These are phyloP conservation scores for Flueggea neowawraea DNA, from an alignment of 441 rosid species.

Conservation along the genomic window DNA sequence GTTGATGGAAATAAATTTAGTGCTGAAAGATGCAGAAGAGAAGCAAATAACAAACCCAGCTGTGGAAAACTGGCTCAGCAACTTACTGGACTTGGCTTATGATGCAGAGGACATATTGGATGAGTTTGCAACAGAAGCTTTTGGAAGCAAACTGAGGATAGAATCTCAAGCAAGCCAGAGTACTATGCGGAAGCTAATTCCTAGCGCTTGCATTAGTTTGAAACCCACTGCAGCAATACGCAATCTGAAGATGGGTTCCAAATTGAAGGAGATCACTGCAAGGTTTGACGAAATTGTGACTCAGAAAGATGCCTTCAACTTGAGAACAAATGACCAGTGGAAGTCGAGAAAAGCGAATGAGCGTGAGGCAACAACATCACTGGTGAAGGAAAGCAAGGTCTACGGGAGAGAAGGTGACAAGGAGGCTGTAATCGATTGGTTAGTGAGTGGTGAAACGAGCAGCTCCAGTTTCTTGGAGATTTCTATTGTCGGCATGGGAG, in stretches of 20 bases:
- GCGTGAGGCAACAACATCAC: background rate
- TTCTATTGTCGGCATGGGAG: no score
- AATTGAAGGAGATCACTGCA: background rate
- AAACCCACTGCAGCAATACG: no score
- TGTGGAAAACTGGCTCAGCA: no score
- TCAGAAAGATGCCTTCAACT: background rate
- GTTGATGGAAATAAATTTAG: no score
- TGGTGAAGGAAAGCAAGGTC: constrained; percentile 6
- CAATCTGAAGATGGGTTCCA: background rate
- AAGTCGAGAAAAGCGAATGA: background rate
- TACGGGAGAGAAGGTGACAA: constrained; percentile 11
- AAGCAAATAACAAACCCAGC: no score
- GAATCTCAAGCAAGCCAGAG: no score
- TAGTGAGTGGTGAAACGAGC: no score
- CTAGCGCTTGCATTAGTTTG: no score
- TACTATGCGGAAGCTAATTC: no score
- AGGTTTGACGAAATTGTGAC: background rate
- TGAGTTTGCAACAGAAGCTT: constrained; percentile 12
- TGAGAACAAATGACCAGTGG: background rate
- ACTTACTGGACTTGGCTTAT: constrained; percentile 9
- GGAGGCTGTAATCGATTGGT: background rate
- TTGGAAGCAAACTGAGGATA: background rate
- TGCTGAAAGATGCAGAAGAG: no score
- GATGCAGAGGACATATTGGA: constrained; percentile 20
- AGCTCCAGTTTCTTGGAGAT: no score